phyloP scores from a whole-genome alignment of 805 yeast species.

The Candida golubevii region DNA sequence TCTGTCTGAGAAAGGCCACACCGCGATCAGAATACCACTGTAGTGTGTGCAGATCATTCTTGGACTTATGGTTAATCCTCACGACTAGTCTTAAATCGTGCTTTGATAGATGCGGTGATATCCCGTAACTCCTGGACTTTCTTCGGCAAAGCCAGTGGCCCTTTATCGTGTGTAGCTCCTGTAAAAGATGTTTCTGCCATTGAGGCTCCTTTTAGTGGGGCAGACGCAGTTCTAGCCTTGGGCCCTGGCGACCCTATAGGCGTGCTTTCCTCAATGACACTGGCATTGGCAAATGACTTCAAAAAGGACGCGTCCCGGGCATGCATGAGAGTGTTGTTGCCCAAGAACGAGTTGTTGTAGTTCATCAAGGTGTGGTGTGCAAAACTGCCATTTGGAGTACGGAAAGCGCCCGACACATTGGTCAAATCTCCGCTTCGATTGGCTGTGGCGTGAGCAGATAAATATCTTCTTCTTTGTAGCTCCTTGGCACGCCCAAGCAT shows the following conservation, averaged over 20 bases:
- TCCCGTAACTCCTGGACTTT: conserved; percentile 23
- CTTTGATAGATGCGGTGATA: conserved; percentile 24
- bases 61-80: too few relatives aligned
- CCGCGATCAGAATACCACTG: too few relatives aligned
- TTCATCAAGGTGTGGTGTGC: conserved; percentile 13
- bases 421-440: conserved; percentile 12
- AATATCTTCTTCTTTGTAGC: conserved; percentile 28
- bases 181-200: not conserved
- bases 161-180: not conserved
- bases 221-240: conserved; percentile 5
- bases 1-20: too few relatives aligned
- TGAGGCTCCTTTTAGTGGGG: not conserved
- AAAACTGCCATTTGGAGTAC: conserved; percentile 13
- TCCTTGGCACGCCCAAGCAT: conserved; percentile 27
- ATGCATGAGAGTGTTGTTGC: conserved; percentile 8
- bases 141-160: conserved; percentile 12
- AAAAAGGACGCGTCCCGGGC: conserved; percentile 25
- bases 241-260: conserved; percentile 29
- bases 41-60: too few relatives aligned
- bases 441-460: conserved; percentile 25
- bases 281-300: conserved; percentile 26
- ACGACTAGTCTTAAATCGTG: conserved; percentile 11
- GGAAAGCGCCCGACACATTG: conserved; percentile 9
- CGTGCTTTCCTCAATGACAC: conserved; percentile 36
- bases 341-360: conserved; percentile 16